phyloP scores from a whole-genome alignment of 192 early-diverging fungal genomes.

The Irineochytrium annulatum region DNA sequence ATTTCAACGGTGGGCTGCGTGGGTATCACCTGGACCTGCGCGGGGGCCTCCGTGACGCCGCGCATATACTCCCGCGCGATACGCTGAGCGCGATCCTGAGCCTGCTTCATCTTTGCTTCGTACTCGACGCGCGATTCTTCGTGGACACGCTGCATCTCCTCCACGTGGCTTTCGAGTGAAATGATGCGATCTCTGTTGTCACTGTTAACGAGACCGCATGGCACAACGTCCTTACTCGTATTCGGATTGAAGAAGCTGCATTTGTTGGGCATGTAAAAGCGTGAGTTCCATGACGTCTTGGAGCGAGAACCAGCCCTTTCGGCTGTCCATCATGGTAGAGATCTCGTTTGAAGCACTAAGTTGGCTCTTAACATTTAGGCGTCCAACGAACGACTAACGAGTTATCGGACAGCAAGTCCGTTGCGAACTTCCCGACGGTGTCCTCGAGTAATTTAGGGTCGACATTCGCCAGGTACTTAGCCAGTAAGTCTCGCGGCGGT shows the following conservation, averaged over 20 bases:
- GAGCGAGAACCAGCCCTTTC: slow-evolving; percentile 40
- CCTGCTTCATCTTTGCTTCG: slow-evolving; percentile 22
- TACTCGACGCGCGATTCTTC: slow-evolving; percentile 24
- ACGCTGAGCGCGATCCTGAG: slow-evolving; percentile 40
- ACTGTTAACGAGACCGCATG: neutral
- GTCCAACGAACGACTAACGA: neutral
- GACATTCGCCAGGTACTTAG: too few species aligned
- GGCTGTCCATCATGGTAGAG: neutral
- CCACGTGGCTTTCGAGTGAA: slow-evolving; percentile 21
- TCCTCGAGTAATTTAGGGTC: neutral
- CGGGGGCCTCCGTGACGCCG: slow-evolving; percentile 18
- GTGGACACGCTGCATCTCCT: slow-evolving; percentile 25
- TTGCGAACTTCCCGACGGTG: neutral
- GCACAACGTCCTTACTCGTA: slow-evolving; percentile 36
- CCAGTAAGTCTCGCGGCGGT: too few species aligned
- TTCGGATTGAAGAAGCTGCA: slow-evolving; percentile 51
- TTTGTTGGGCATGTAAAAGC: slow-evolving; percentile 55
- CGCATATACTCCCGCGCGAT: slow-evolving; percentile 40
- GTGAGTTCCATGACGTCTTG: slow-evolving; percentile 62
- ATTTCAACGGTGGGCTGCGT: too few species aligned
- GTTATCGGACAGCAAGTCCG: neutral
- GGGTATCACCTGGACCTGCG: slow-evolving; percentile 32
- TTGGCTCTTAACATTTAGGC: neutral
- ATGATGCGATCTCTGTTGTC: slow-evolving; percentile 29
- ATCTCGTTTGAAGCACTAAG: slow-evolving; percentile 6